A percentile compares a stretch with the other conserved stretches of the same genome.
phyloP scores from a whole-genome alignment of 2,329 filamentous ascomycete genomes.

The Xylaria sp. region DNA sequence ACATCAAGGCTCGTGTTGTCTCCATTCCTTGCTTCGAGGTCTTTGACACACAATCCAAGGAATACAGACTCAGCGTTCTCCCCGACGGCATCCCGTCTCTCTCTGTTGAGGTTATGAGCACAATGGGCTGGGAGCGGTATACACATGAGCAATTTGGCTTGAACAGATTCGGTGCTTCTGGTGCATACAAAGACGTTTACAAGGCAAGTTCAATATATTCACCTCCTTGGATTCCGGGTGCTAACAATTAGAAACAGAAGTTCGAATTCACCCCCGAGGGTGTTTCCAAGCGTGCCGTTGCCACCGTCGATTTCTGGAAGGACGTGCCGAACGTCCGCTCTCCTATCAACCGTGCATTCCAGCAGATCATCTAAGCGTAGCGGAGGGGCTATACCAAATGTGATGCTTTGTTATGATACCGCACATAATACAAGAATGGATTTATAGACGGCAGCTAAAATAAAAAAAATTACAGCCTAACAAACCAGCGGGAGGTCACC shows the following conservation, averaged over 20 bases:
- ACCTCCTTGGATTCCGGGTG: conserved; percentile 29
- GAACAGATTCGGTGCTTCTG: conserved; percentile 98
- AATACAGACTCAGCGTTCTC: conserved; percentile 91
- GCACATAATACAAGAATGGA: conserved; percentile 38
- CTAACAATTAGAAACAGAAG: conserved; percentile 72
- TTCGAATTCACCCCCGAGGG: conserved; percentile 99
- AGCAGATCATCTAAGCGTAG: conserved; percentile 83
- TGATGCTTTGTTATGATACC: conserved; percentile 29
- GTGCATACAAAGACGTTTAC: conserved; percentile 98
- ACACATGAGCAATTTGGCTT: conserved; percentile 99
- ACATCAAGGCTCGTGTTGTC: conserved; percentile 88
- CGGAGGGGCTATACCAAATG: conserved; percentile 31
- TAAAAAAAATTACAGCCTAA: conserved; percentile 37
- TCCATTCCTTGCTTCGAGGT: conserved; percentile 98
- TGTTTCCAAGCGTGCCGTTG: conserved; percentile 91
- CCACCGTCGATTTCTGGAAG: conserved; percentile 98
- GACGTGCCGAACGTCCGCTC: conserved; percentile 88
- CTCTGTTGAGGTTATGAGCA: conserved; percentile 96
- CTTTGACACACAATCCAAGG: conserved; percentile 93
- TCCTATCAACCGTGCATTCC: conserved; percentile 96
- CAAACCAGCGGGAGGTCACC: neutral
- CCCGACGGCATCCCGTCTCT: conserved; percentile 93
- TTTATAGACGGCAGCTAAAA: conserved; percentile 47
- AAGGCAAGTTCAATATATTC: conserved; percentile 65
- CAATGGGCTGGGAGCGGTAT: conserved; percentile 98